These are phyloP conservation scores for Aspergillus ibericus DNA, from an alignment of 2,329 filamentous ascomycete genomes.

Conservation along the genomic window DNA sequence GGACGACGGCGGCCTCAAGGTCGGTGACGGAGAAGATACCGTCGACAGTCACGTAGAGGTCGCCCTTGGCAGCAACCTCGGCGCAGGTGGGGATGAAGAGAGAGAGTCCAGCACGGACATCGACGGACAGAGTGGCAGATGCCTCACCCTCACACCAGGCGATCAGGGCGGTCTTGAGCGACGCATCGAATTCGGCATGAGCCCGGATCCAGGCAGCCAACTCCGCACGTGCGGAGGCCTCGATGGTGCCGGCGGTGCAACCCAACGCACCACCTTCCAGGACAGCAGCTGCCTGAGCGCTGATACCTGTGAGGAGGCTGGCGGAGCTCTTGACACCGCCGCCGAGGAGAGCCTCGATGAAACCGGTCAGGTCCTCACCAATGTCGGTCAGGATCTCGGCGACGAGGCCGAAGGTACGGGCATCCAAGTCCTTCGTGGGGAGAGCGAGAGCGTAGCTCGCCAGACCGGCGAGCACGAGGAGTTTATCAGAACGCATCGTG, in stretches of 20 bases:
- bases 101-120: slow-evolving; percentile 33
- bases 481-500: slow-evolving; percentile 27
- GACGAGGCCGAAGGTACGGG: slow-evolving; percentile 27
- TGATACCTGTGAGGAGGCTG: slow-evolving; percentile 30
- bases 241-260: slow-evolving; percentile 31
- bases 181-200: slow-evolving; percentile 22
- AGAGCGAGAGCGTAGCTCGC: slow-evolving; percentile 34
- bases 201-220: slow-evolving; percentile 32
- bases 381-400: slow-evolving; percentile 19
- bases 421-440: slow-evolving; percentile 31
- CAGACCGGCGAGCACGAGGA: slow-evolving; percentile 36
- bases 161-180: slow-evolving; percentile 31
- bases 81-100: slow-evolving; percentile 36
- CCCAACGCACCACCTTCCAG: slow-evolving; percentile 38
- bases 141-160: slow-evolving; percentile 33
- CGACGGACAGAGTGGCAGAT: slow-evolving; percentile 25
- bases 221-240: slow-evolving; percentile 28
- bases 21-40: slow-evolving; percentile 34
- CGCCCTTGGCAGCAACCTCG: slow-evolving; percentile 36
- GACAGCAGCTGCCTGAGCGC: slow-evolving; percentile 36
- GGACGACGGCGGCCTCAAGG: slow-evolving; percentile 30
- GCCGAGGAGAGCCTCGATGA: slow-evolving; percentile 27
- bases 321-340: slow-evolving; percentile 18
- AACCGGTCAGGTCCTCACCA: slow-evolving; percentile 21
- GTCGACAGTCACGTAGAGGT: slow-evolving; percentile 37